Evolutionary conservation across 805 yeast genomes (phyloP).

Genomic region (Cyberlindnera amylophila): DNA sequence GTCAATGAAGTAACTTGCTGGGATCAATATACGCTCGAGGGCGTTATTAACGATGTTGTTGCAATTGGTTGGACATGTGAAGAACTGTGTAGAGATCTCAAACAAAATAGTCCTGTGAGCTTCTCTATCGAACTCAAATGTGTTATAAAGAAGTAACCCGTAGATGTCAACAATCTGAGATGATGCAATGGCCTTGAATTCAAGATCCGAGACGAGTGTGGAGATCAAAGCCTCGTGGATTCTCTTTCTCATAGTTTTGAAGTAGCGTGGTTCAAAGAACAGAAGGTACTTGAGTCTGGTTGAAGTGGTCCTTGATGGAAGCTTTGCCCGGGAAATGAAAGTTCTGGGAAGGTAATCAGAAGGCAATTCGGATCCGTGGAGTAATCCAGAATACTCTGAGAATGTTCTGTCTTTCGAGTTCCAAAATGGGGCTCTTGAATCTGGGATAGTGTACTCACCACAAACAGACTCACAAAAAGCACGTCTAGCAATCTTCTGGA

Average conservation of each 20-base stretch:
- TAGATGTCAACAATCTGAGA: conserved; percentile 52
- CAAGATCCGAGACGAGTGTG: conserved; percentile 47
- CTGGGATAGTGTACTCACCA: conserved; percentile 19
- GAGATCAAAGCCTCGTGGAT: conserved; percentile 51
- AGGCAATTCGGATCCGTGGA: conserved; percentile 17
- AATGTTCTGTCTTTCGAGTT: conserved; percentile 10
- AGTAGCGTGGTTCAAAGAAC: conserved; percentile 55
- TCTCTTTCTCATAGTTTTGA: conserved; percentile 46
- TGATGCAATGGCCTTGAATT: conserved; percentile 45
- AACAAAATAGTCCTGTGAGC: conserved; percentile 78
- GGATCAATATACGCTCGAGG: conserved; percentile 7
- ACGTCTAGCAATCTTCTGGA: conserved; percentile 38
- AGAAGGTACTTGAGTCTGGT: conserved; percentile 58
- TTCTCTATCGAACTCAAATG: conserved; percentile 73
- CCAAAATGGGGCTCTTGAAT: conserved; percentile 23
- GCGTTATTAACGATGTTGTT: conserved; percentile 36
- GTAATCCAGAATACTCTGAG: conserved; percentile 16
- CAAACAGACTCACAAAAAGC: conserved; percentile 44
- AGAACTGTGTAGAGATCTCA: conserved; percentile 76
- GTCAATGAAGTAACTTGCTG: conserved; percentile 8
- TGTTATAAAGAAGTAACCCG: conserved; percentile 44
- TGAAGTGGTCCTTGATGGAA: conserved; percentile 29
- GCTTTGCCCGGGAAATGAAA: not conserved
- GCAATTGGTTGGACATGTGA: conserved; percentile 84
- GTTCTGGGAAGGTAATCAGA: conserved; percentile 1